phyloP scores from a whole-genome alignment of 1,284 basidiomycete species.

The Rhodofomes roseus region DNA sequence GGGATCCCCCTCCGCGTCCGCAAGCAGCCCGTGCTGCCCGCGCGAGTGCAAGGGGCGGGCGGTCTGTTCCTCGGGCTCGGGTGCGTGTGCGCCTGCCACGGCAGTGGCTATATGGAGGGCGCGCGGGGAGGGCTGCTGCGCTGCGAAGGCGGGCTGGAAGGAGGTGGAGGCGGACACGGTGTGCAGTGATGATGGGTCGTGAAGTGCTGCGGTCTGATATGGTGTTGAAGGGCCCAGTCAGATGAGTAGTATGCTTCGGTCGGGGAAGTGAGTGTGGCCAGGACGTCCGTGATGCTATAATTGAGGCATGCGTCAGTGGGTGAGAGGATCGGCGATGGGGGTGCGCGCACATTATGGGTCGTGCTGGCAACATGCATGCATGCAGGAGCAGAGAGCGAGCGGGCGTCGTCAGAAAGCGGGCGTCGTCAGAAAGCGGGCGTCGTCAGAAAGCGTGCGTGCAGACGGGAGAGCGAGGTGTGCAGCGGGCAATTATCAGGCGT shows the following conservation, averaged over 20 bases:
- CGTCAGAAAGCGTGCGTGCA: background rate
- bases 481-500: background rate
- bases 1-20: background rate
- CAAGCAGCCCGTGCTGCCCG: too few species aligned
- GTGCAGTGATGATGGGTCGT: too few species aligned
- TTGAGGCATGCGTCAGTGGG: background rate
- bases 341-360: background rate
- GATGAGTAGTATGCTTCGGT: conserved; percentile 15
- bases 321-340: background rate
- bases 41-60: too few species aligned
- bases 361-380: background rate
- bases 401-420: too few species aligned
- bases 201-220: conserved; percentile 12
- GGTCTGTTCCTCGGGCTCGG: too few species aligned
- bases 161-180: conserved; percentile 10
- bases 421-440: too few species aligned
- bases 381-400: background rate
- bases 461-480: background rate
- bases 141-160: too few species aligned
- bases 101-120: too few species aligned
- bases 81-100: too few species aligned
- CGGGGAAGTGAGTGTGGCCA: conserved; percentile 14
- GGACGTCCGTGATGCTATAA: conserved; percentile 2
- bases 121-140: too few species aligned
- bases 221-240: conserved; percentile 28